Conservation (phyloP, 1,284 basidiomycete species). For the Pseudozyma tsukubaensis region DNA sequence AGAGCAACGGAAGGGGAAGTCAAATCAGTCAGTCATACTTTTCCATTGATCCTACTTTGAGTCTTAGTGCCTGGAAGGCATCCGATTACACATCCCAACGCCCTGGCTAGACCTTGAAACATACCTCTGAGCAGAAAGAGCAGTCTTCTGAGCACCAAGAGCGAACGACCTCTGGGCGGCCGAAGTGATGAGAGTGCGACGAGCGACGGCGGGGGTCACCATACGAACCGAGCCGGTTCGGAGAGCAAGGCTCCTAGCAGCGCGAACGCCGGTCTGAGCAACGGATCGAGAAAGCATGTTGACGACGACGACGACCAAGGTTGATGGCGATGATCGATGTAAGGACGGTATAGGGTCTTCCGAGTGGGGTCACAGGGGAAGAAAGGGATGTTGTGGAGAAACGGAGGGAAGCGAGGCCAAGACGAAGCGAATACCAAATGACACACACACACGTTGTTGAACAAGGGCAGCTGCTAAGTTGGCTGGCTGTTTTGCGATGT, state of each 20-base stretch:
- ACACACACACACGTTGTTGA: too few relatives aligned
- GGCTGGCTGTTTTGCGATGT: too few relatives aligned
- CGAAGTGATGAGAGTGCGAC: slow-evolving; percentile 42
- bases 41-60: too few relatives aligned
- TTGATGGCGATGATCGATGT: not conserved
- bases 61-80: too few relatives aligned
- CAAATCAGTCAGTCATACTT: too few relatives aligned
- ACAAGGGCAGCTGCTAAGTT: too few relatives aligned
- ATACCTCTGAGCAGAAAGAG: slow-evolving; percentile 41
- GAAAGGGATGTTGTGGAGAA: too few relatives aligned
- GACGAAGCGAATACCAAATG: too few relatives aligned
- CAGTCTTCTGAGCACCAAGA: slow-evolving; percentile 29
- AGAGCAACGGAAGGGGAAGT: too few relatives aligned
- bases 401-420: too few relatives aligned
- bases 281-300: slow-evolving; percentile 42
- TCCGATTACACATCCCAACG: not conserved
- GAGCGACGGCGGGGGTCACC: slow-evolving; percentile 44
- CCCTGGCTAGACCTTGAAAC: not conserved
- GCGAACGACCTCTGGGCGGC: slow-evolving; percentile 28
- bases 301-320: slow-evolving; percentile 1
- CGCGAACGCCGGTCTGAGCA: slow-evolving; percentile 42
- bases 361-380: not conserved
- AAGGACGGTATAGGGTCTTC: not conserved
- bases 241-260: slow-evolving; percentile 38
- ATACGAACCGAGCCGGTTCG: slow-evolving; percentile 42